phyloP scores from a whole-genome alignment of 805 yeast genomes.

The Spathaspora sp. region DNA sequence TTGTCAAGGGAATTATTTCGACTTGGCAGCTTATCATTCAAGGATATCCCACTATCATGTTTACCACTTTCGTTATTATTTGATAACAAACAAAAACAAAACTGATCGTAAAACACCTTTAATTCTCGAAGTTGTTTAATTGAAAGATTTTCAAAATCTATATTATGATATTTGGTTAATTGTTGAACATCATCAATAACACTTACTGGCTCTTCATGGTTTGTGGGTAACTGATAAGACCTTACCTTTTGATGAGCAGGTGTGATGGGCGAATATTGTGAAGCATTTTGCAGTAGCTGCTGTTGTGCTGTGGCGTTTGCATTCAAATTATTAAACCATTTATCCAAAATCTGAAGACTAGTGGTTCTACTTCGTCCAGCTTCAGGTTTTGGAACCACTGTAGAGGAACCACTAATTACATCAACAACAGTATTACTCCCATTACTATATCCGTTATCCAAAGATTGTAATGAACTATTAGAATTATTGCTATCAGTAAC shows the following conservation, averaged over 20 bases:
- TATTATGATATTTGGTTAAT: conserved; percentile 28
- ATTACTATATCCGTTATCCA: conserved; percentile 18
- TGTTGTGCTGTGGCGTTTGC: conserved; percentile 5
- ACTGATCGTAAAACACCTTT: conserved; percentile 35
- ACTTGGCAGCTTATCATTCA: conserved; percentile 1
- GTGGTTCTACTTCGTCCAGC: conserved; percentile 27
- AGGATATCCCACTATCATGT: background rate
- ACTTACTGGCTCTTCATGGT: conserved; percentile 6
- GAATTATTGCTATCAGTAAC: conserved; percentile 13
- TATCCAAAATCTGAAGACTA: conserved; percentile 41
- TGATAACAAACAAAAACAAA: conserved; percentile 21
- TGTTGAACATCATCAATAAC: conserved; percentile 13
- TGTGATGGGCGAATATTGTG: conserved; percentile 5
- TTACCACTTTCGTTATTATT: conserved; percentile 7
- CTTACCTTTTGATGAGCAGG: conserved; percentile 14
- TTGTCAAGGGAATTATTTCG: conserved; percentile 2
- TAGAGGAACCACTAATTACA: background rate
- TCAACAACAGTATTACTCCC: conserved; percentile 8
- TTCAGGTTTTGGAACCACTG: conserved; percentile 4
- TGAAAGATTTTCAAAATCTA: conserved; percentile 33
- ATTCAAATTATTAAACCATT: conserved; percentile 36
- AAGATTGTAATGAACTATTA: conserved; percentile 30
- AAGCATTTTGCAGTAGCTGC: background rate
- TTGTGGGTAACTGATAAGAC: conserved; percentile 16
- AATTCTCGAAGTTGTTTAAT: conserved; percentile 30